These are phyloP conservation scores for Agaricus sinodeliciosus DNA, from an alignment of 768 basidiomycete species.

Conservation along the genomic window DNA sequence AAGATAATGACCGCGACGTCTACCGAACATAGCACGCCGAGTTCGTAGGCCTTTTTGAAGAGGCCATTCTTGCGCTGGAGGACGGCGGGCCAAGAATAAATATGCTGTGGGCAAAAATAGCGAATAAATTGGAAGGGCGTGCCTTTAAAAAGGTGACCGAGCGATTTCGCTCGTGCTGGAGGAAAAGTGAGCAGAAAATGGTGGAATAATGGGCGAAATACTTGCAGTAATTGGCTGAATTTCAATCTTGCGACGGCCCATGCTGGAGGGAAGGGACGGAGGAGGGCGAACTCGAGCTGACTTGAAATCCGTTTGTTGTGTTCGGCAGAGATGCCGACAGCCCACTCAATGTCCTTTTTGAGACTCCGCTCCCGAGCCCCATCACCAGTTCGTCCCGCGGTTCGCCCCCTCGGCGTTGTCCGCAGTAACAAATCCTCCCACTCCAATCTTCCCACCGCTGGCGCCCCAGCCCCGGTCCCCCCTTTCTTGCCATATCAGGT, in stretches of 20 bases:
- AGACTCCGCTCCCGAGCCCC: conserved; percentile 11
- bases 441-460: conserved; percentile 7
- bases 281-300: conserved; percentile 9
- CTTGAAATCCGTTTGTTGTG: conserved; percentile 13
- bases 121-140: conserved; percentile 34
- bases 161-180: conserved; percentile 86
- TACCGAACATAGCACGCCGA: conserved; percentile 85
- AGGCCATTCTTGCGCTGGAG: conserved; percentile 80
- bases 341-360: conserved; percentile 10
- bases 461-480: conserved; percentile 11
- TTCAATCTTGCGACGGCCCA: conserved; percentile 78
- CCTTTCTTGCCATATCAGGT: conserved; percentile 7
- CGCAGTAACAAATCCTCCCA: conserved; percentile 7
- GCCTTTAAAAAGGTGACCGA: conserved; percentile 90
- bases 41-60: conserved; percentile 89
- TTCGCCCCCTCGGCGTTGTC: conserved; percentile 7
- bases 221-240: conserved; percentile 73
- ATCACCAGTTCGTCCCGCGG: conserved; percentile 9
- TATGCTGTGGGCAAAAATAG: conserved; percentile 55
- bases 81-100: conserved; percentile 33
- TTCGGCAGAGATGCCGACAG: conserved; percentile 10
- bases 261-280: conserved; percentile 22
- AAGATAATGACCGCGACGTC: conserved; percentile 88
- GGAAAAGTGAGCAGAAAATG: conserved; percentile 22
- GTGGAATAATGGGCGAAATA: conserved; percentile 17